phyloP scores from a whole-genome alignment of 257 asterid genomes.

The Cynanchum wilfordii region DNA sequence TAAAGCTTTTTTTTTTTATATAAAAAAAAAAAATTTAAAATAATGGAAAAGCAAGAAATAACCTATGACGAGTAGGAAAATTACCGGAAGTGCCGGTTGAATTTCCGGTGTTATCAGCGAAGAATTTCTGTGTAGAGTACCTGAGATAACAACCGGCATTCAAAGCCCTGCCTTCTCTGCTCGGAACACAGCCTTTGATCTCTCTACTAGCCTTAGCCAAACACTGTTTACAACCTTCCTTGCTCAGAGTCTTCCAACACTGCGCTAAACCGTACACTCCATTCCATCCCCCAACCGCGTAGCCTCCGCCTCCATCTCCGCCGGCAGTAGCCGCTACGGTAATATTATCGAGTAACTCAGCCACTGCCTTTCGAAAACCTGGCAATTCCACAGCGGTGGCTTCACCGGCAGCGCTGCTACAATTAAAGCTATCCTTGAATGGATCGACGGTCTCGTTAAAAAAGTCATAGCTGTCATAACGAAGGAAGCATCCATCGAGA shows the following conservation, averaged over 20 bases:
- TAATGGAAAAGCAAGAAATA: background rate
- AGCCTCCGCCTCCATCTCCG: constrained; percentile 15
- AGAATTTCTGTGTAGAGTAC: constrained; percentile 65
- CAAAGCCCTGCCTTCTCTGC: constrained; percentile 74
- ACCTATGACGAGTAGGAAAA: background rate
- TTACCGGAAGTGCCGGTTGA: constrained; percentile 37
- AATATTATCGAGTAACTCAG: constrained; percentile 42
- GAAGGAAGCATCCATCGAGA: constrained; percentile 84
- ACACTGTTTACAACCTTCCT: constrained; percentile 61
- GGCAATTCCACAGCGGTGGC: constrained; percentile 11
- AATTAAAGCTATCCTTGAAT: constrained; percentile 36
- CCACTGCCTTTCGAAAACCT: constrained; percentile 32
- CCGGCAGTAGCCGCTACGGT: constrained; percentile 38
- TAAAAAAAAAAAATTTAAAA: too few species aligned
- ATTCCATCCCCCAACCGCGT: constrained; percentile 39
- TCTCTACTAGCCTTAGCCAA: constrained; percentile 60
- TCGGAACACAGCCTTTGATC: constrained; percentile 51
- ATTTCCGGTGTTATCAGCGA: constrained; percentile 27
- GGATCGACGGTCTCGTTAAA: constrained; percentile 50
- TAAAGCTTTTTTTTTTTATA: too few species aligned
- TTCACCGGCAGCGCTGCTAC: constrained; percentile 31
- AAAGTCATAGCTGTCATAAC: constrained; percentile 57
- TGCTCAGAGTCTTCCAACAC: constrained; percentile 72
- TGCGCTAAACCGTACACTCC: constrained; percentile 86
- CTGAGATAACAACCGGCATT: constrained; percentile 82